Conservation (phyloP, 495 filamentous ascomycete species). For the Xylaria sp. region DNA sequence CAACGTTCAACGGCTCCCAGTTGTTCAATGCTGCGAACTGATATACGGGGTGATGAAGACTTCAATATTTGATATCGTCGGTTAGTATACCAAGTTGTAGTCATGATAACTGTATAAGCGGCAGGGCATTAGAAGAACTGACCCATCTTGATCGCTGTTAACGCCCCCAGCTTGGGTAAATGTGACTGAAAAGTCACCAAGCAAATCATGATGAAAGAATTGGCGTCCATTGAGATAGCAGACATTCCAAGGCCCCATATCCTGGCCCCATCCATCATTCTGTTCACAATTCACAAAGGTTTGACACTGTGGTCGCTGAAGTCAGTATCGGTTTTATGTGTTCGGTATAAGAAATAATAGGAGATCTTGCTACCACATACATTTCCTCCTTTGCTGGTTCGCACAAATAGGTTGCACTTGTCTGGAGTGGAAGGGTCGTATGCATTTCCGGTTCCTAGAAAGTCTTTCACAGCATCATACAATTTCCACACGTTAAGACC, state of each 20-base stretch:
- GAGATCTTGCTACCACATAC: neutral
- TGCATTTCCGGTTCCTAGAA: neutral
- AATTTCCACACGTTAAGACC: neutral
- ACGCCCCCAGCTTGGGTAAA: neutral
- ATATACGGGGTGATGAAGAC: neutral
- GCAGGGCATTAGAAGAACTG: neutral
- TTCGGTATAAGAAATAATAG: neutral
- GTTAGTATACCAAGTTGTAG: neutral
- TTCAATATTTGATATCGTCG: neutral
- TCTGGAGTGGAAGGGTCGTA: neutral
- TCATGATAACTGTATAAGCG: neutral
- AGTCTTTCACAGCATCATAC: neutral
- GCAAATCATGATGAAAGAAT: neutral
- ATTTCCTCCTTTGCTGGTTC: neutral
- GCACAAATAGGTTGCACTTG: neutral
- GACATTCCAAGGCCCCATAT: neutral
- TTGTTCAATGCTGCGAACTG: constrained; percentile 6
- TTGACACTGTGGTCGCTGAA: neutral
- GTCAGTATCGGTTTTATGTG: neutral
- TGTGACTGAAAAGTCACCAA: neutral
- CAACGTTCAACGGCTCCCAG: constrained; percentile 1
- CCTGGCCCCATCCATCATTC: neutral
- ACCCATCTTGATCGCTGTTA: constrained; percentile 2
- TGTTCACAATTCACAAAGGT: neutral
- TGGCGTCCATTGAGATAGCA: neutral